Evolutionary conservation across 1,139 yeast genomes (phyloP), one percentile per base, ranked within the genome.

Genomic region (Spathaspora sp.): DNA sequence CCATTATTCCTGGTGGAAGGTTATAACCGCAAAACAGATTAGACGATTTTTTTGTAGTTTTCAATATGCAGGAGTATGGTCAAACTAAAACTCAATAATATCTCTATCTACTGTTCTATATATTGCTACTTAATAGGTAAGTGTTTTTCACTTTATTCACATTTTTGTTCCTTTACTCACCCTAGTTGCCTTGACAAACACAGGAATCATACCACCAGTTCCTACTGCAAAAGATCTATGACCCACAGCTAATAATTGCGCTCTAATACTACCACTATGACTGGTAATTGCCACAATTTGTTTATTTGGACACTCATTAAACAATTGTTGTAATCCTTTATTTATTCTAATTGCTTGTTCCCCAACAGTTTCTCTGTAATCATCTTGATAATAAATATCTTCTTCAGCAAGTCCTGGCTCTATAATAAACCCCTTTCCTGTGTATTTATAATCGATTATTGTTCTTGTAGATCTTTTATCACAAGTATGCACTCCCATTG

Each of bases 161-260:
- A 15, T n/a, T n/a, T n/a, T n/a, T n/a, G n/a, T n/a, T n/a, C n/a
- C n/a, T n/a, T n/a, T n/a, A n/a, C n/a, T n/a, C n/a, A 50, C 41
- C 41, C 47, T 58, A 6, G 58, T 54, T 5, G 65, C 78, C 50
- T 67, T 67, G 1, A 72, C 76, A 49, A 70, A 64, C 10, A 72
- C 76, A 0, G 78, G 77, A 33, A 72, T 65, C 65, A 72, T 63
- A 6, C 77, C 78, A 10, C 78, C 78, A 5, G 78, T 72, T 7
- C 75, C 76, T 24, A 72, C 68, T 3, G 71, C 68, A 58, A 72
- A 72, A 23, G 67, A 58, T 37, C 78, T 56, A 51, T 72, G 77
- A 41, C 73, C 72, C 51, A 72, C 63, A 2, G 64, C 77, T 53
- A 70, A 53, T 44, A 72, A 61, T 47, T 70, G 75, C 3, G 76